These are phyloP conservation scores for Colletotrichum sublineola DNA, from an alignment of 2,329 filamentous ascomycete genomes.

Conservation along the genomic window DNA sequence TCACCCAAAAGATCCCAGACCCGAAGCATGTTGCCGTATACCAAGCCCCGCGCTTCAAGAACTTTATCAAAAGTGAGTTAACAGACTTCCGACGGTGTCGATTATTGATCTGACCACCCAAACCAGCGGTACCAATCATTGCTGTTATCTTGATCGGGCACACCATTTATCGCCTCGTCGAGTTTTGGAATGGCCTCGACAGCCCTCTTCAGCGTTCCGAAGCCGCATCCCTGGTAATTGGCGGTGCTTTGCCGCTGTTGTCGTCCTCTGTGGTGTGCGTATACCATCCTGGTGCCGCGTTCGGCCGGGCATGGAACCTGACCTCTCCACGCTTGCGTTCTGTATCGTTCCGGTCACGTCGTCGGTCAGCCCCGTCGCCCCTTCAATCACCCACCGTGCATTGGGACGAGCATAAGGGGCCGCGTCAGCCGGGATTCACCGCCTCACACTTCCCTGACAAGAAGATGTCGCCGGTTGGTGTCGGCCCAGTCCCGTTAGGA, in stretches of 20 bases:
- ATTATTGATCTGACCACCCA: neutral
- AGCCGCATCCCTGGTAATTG: conserved; percentile 54
- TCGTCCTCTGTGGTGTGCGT: conserved; percentile 52
- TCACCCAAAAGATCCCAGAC: conserved; percentile 57
- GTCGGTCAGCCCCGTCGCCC: conserved; percentile 30
- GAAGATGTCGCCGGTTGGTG: conserved; percentile 37
- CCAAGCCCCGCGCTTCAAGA: conserved; percentile 57
- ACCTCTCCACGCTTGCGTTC: conserved; percentile 51
- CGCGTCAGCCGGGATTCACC: conserved; percentile 37
- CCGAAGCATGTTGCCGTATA: conserved; percentile 56
- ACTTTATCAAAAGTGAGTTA: conserved; percentile 60
- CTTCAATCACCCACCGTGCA: conserved; percentile 34
- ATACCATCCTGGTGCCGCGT: conserved; percentile 56
- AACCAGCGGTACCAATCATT: conserved; percentile 54
- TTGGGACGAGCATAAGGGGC: conserved; percentile 38
- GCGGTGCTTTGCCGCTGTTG: conserved; percentile 57
- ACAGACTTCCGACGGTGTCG: no score
- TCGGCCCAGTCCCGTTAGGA: conserved; percentile 32
- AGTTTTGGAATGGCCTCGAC: conserved; percentile 54
- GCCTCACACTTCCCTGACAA: conserved; percentile 33
- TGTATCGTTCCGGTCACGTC: conserved; percentile 23
- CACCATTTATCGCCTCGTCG: conserved; percentile 57
- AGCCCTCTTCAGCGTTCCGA: conserved; percentile 55
- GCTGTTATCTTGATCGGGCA: conserved; percentile 55
- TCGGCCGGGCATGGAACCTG: conserved; percentile 56